Base-by-base conservation (phyloP, 768 basidiomycete genomes). In the Calocera cornea region DNA sequence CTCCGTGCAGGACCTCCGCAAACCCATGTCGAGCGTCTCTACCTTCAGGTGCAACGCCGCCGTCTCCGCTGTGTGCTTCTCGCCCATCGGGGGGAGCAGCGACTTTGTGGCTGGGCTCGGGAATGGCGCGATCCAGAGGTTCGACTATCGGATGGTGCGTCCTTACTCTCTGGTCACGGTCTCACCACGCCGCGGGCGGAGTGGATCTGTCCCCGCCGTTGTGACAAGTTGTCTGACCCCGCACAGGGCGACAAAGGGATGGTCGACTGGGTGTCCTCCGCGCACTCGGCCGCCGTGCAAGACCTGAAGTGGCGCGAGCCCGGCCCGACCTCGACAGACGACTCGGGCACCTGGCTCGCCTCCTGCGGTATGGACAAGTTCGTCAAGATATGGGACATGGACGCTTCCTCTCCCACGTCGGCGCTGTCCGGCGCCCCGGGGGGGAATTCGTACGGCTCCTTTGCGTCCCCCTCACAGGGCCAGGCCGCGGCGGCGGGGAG, bases 181-280 rank as follows among this genome's bases (percentile, higher is more conserved):
- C n/a, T n/a, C n/a, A n/a, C n/a, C n/a, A n/a, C n/a, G n/a, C n/a
- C n/a, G n/a, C n/a, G n/a, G n/a, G n/a, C n/a, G n/a, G n/a, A n/a
- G n/a, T n/a, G n/a, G n/a, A n/a, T n/a, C n/a, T n/a, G n/a, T n/a
- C n/a, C n/a, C n/a, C n/a, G n/a, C n/a, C n/a, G n/a, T n/a, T n/a
- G n/a, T n/a, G n/a, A n/a, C n/a, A n/a, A n/a, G n/a, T n/a, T n/a
- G n/a, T n/a, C 44, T 47, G 44, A 47, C 44, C 8, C 8, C 24
- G 44, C 44, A 19, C 31, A 60, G 54, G 54, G 54, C 54, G 54
- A 60, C 27, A 60, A 60, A 60, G 54, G 54, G 27, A 60, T 60
- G 54, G 54, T 60, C 2, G 54, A 60, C 54, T 60, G 54, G 54
- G 31, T 60, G 10, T 60, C 54, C 10, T 60, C 54, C 31, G 54